Evolutionary conservation across 331 rosid genomes (phyloP).

Genomic region (Rhamnella rubrinervis): DNA sequence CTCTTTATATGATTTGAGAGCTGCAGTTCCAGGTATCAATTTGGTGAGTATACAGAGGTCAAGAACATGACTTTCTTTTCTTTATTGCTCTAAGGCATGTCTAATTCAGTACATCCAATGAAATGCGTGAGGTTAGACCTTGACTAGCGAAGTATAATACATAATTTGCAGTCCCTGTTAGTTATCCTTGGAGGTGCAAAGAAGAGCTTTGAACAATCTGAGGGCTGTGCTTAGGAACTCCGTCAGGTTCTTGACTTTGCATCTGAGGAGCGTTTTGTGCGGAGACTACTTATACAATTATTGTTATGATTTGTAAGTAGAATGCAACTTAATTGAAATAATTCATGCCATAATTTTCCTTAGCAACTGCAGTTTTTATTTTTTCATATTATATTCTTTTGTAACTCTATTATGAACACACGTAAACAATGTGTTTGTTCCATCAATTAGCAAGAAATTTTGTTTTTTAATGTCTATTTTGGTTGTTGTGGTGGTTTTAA

Average conservation of each 20-base stretch:
- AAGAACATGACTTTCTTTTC: neutral
- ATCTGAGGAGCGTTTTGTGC: constrained; percentile 4
- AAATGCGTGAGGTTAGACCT: constrained; percentile 8
- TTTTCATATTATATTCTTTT: neutral
- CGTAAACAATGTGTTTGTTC: neutral
- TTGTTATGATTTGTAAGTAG: constrained; percentile 9
- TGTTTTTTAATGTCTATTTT: neutral
- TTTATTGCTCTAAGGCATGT: neutral
- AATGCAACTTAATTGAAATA: neutral
- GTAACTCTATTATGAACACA: constrained; percentile 15
- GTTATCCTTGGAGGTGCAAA: constrained; percentile 4
- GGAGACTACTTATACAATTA: constrained; percentile 5
- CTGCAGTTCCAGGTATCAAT: constrained; percentile 16
- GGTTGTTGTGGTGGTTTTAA: too few relatives aligned
- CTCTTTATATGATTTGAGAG: constrained; percentile 1
- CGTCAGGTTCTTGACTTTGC: neutral
- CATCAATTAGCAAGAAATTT: neutral
- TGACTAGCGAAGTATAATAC: neutral
- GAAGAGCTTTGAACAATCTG: constrained; percentile 1
- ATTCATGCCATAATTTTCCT: neutral
- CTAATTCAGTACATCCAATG: neutral
- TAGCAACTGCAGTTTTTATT: neutral
- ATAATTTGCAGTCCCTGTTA: neutral
- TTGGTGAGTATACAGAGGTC: constrained; percentile 5
- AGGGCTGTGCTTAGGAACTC: constrained; percentile 10